These are phyloP conservation scores for Lasiodiplodia theobromae DNA, from an alignment of 2,329 filamentous ascomycete genomes.

Conservation along the genomic window DNA sequence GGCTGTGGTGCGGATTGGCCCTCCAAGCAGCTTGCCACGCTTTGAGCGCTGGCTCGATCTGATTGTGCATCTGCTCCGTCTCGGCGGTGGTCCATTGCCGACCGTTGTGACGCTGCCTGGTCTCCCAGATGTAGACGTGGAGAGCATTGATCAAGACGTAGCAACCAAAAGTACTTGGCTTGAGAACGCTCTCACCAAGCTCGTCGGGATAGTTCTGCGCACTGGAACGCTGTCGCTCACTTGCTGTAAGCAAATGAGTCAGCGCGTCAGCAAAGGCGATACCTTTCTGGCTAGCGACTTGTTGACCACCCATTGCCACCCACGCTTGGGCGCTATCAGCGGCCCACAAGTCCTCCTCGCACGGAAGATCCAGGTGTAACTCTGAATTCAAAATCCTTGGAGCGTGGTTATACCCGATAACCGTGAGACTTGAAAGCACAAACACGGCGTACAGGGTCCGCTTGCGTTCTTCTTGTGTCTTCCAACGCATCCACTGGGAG, in stretches of 20 bases:
- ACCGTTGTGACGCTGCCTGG: constrained; percentile 85
- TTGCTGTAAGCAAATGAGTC: constrained; percentile 79
- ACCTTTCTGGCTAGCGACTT: constrained; percentile 72
- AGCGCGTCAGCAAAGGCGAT: constrained; percentile 84
- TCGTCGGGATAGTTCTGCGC: constrained; percentile 47
- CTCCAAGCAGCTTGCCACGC: constrained; percentile 96
- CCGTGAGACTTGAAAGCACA: constrained; percentile 86
- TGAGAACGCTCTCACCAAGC: constrained; percentile 67
- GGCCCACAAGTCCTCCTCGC: constrained; percentile 89
- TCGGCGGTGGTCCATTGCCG: constrained; percentile 90
- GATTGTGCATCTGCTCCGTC: constrained; percentile 93
- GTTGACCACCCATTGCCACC: constrained; percentile 75
- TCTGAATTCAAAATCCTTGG: constrained; percentile 94
- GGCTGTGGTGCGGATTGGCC: constrained; percentile 81
- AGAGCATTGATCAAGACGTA: constrained; percentile 90
- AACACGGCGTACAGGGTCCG: constrained; percentile 92
- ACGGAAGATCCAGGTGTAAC: constrained; percentile 86
- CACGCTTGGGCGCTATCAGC: constrained; percentile 86
- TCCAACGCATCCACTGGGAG: constrained; percentile 89
- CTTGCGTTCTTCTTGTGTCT: constrained; percentile 86
- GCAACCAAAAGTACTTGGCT: constrained; percentile 90
- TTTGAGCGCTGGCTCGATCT: constrained; percentile 91
- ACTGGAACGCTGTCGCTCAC: constrained; percentile 63
- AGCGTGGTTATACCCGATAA: constrained; percentile 91
- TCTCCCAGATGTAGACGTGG: constrained; percentile 99